A percentile compares a stretch with the other conserved stretches of the same genome.
Evolutionary conservation across 1,139 yeast species (phyloP).

Genomic region (Pichia sp.): DNA sequence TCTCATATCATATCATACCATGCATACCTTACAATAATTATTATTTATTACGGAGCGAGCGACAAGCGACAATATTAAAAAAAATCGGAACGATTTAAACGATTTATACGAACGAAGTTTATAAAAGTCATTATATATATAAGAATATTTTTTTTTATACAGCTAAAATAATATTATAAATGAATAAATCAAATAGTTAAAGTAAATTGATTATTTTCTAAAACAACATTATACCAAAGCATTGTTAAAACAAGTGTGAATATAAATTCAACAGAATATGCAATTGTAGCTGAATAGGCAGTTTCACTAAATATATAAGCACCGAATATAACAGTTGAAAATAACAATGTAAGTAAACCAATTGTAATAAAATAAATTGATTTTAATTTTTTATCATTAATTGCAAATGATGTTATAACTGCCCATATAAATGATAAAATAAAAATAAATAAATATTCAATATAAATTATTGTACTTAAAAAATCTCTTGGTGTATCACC

Average conservation of each 20-base stretch:
- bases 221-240: constrained; percentile 24
- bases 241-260: constrained; percentile 19
- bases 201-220: constrained; percentile 17
- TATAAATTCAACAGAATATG: constrained; percentile 21
- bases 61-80: background rate
- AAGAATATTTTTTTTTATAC: too few relatives aligned
- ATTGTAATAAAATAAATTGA: constrained; percentile 16
- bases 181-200: background rate
- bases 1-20: too few relatives aligned
- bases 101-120: background rate
- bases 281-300: constrained; percentile 19
- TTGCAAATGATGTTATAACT: constrained; percentile 15
- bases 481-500: constrained; percentile 19
- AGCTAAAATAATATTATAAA: background rate
- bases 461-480: constrained; percentile 23
- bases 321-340: constrained; percentile 15
- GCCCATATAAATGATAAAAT: constrained; percentile 18
- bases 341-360: constrained; percentile 14
- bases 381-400: constrained; percentile 14
- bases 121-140: too few relatives aligned
- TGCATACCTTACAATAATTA: too few relatives aligned
- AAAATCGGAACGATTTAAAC: background rate
- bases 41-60: too few relatives aligned
- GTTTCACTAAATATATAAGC: constrained; percentile 11
- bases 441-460: constrained; percentile 20